phyloP scores from a whole-genome alignment of 2,329 filamentous ascomycete genomes.

The Botrytis pseudocinerea region DNA sequence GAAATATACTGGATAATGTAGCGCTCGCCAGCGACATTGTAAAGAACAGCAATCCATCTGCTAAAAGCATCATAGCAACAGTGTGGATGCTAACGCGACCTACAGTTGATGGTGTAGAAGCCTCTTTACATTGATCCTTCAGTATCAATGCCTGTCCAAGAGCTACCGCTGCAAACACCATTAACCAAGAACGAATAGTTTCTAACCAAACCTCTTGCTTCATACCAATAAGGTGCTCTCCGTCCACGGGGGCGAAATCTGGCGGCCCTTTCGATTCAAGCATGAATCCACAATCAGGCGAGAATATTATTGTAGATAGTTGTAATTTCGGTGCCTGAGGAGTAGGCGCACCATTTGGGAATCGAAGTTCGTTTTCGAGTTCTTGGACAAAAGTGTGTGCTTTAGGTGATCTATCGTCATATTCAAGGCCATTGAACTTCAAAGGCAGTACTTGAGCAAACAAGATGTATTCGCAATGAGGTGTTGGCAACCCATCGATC shows the following conservation, averaged over 20 bases:
- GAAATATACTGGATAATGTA: constrained; percentile 56
- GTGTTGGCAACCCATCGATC: constrained; percentile 60
- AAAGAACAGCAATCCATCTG: constrained; percentile 60
- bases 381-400: constrained; percentile 48
- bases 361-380: constrained; percentile 63
- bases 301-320: constrained; percentile 65
- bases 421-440: constrained; percentile 27
- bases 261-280: constrained; percentile 65
- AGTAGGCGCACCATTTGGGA: constrained; percentile 60
- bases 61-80: constrained; percentile 60
- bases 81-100: constrained; percentile 67
- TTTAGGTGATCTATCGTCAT: constrained; percentile 41
- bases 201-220: constrained; percentile 62
- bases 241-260: constrained; percentile 51
- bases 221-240: constrained; percentile 57
- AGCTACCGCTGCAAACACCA: constrained; percentile 57
- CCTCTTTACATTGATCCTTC: constrained; percentile 65
- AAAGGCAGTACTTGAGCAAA: constrained; percentile 72
- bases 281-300: constrained; percentile 68
- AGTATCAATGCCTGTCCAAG: constrained; percentile 62
- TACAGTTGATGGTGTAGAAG: constrained; percentile 66
- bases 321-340: constrained; percentile 54
- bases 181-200: constrained; percentile 59
- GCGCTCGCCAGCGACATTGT: constrained; percentile 56
- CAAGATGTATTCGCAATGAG: constrained; percentile 86